Evolutionary conservation across 768 basidiomycete genomes (phyloP).

Genomic region (Lentinula lateritia): DNA sequence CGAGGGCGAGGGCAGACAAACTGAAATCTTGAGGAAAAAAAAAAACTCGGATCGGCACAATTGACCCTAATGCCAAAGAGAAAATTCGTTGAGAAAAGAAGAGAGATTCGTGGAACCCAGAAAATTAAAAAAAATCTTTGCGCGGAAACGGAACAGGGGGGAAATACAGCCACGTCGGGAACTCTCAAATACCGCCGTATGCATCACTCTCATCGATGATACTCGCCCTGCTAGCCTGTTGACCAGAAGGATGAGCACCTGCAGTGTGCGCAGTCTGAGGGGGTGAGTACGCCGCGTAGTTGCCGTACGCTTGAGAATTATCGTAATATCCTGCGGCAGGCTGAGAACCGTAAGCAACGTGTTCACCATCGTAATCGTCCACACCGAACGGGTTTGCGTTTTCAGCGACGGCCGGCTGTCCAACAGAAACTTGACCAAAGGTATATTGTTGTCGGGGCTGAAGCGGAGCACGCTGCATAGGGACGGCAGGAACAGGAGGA

Average conservation of each 20-base stretch:
- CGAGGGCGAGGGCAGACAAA: neutral
- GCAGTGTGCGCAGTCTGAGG: neutral
- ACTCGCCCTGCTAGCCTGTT: neutral
- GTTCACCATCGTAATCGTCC: neutral
- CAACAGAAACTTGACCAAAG: neutral
- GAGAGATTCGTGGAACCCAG: neutral
- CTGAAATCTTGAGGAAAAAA: neutral
- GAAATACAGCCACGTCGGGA: neutral
- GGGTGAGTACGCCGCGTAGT: neutral
- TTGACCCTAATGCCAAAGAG: neutral
- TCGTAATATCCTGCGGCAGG: neutral
- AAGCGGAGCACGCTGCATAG: slow-evolving; percentile 3
- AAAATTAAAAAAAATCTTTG: neutral
- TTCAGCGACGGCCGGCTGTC: neutral
- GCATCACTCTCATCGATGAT: slow-evolving; percentile 1
- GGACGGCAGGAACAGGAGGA: neutral
- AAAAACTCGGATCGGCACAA: neutral
- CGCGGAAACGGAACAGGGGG: neutral
- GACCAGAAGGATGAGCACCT: neutral
- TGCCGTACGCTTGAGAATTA: neutral
- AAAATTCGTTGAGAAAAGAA: neutral
- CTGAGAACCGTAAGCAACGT: neutral
- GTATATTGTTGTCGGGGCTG: slow-evolving; percentile 7
- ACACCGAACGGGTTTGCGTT: neutral
- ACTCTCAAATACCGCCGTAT: slow-evolving; percentile 4